phyloP scores from a whole-genome alignment of 345 rosid species.

The Sonneratia caseolaris region DNA sequence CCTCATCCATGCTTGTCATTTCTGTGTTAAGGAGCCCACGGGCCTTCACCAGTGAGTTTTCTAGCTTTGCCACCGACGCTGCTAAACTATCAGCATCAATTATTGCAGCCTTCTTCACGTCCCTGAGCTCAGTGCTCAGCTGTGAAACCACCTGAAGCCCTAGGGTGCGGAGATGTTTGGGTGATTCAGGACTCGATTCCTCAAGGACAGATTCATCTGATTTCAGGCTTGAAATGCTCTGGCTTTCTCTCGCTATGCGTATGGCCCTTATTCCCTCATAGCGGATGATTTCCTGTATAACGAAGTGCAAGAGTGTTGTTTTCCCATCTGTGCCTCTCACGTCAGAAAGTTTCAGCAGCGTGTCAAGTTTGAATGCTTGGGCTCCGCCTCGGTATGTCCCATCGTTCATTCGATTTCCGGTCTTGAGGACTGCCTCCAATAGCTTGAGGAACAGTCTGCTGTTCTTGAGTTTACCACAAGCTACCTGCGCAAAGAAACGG shows the following conservation, averaged over 20 bases:
- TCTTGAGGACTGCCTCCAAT: constrained; percentile 89
- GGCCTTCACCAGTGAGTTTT: constrained; percentile 29
- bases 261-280: constrained; percentile 70
- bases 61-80: constrained; percentile 38
- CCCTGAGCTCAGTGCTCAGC: constrained; percentile 56
- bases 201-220: constrained; percentile 30
- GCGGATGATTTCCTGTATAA: constrained; percentile 84
- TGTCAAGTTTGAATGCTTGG: constrained; percentile 81
- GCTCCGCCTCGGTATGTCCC: constrained; percentile 96
- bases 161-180: constrained; percentile 35
- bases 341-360: constrained; percentile 80
- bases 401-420: constrained; percentile 90
- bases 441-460: constrained; percentile 81
- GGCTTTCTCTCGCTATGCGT: constrained; percentile 36
- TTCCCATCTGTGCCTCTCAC: constrained; percentile 94
- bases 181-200: constrained; percentile 32
- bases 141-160: constrained; percentile 76
- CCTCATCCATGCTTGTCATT: constrained; percentile 24
- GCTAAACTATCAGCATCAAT: constrained; percentile 51
- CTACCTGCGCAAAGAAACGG: constrained; percentile 37
- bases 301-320: constrained; percentile 88
- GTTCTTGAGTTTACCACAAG: constrained; percentile 58
- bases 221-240: constrained; percentile 41
- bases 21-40: constrained; percentile 42
- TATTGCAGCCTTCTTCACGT: constrained; percentile 65